Base-by-base conservation (phyloP, 495 filamentous ascomycete species). In the Friedmanniomyces simplex region DNA sequence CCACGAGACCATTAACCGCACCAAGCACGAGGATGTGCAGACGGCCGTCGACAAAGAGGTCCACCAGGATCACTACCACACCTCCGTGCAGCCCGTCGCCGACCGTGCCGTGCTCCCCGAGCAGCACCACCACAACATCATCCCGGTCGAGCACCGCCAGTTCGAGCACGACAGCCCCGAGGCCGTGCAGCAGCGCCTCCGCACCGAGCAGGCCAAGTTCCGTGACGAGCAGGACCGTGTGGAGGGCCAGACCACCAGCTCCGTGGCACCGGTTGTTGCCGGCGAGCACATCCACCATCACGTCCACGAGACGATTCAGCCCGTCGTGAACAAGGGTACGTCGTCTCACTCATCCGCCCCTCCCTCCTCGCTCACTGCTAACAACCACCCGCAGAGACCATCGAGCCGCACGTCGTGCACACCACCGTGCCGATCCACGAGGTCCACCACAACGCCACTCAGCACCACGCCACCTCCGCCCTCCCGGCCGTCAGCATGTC, bases 391-490 rank as follows among this genome's bases (percentile, higher is more conserved):
- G 21, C 54, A 68, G 82, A 85, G 59, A 77, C 77, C 14, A 76
- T 85, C 51, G 80, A 85, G 61, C 82, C 82, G 6, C 72, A 74
- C 6, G 79, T 86, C 20, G 74, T 85, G 25, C 83, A 86, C 68
- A 84, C 79, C 46, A 83, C 81, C n/a, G 72, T 82, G 7, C 83
- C 80, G 0, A 74, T 86, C 59, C 83, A 86, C 57, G 83, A 87
- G 66, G 71, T 77, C 0, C 82, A 63, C 47, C 60, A 63, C 55
- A 78, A 82, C 39, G 73, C 77, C 18, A 72, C 81, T 7, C 75
- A 79, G 54, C 77, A 82, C 67, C 83, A 86, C 69, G 66, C 70
- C 21, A 73, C 79, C 8, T 77, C 60, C 11, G 52, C 76, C 13
- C 71, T 84, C 13, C 82, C 82, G 5, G 72, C 79, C n/a, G 74